Percentiles rank a stretch among this genome's conserved stretches.
These are phyloP conservation scores for Phanerochaete carnosa DNA, from an alignment of 768 basidiomycete genomes.

Conservation along the genomic window DNA sequence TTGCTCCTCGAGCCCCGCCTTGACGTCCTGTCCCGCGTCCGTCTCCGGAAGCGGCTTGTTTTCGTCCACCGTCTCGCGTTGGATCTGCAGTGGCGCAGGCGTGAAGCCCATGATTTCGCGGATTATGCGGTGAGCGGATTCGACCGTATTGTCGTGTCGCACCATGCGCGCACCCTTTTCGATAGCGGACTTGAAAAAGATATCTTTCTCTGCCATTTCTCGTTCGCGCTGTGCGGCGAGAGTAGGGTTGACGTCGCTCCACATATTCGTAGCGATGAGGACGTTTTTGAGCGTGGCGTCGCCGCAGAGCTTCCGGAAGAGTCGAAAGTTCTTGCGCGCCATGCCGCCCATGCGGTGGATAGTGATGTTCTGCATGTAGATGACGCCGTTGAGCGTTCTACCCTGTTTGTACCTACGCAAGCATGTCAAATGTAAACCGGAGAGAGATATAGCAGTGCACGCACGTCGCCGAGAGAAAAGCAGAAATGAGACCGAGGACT, in stretches of 20 bases:
- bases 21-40: conserved; percentile 16
- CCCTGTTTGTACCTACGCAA: conserved; percentile 19
- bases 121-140: conserved; percentile 41
- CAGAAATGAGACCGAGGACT: conserved; percentile 19
- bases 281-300: conserved; percentile 45
- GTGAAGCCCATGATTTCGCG: conserved; percentile 32
- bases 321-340: conserved; percentile 38
- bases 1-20: conserved; percentile 5
- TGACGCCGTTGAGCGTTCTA: conserved; percentile 13
- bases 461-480: neutral
- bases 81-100: conserved; percentile 13
- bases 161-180: conserved; percentile 43
- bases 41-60: conserved; percentile 13
- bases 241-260: conserved; percentile 38
- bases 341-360: conserved; percentile 15
- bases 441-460: neutral
- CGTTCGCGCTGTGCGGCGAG: conserved; percentile 39
- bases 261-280: conserved; percentile 54
- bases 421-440: too few species aligned
- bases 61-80: conserved; percentile 17
- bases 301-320: conserved; percentile 53
- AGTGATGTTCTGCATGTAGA: conserved; percentile 22
- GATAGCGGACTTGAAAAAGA: conserved; percentile 49
- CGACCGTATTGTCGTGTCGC: conserved; percentile 39
- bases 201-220: conserved; percentile 37